Evolutionary conservation across 2,329 filamentous ascomycete species (phyloP).

Genomic region (Trichoderma gracile): DNA sequence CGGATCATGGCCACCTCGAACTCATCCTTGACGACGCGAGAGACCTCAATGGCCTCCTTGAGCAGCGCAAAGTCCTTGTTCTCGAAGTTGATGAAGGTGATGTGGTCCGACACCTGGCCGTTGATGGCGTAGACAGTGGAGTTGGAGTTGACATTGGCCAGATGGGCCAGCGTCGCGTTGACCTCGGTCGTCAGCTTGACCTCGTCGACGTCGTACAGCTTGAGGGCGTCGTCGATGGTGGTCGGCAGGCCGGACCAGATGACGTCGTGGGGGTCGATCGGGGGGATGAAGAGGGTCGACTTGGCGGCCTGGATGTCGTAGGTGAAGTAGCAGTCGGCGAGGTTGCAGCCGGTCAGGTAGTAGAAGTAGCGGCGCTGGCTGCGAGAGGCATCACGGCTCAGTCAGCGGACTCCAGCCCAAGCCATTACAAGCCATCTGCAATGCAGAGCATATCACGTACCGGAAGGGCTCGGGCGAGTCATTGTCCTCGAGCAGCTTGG

Average conservation of each 20-base stretch:
- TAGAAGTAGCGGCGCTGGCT: conserved; percentile 92
- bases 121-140: conserved; percentile 72
- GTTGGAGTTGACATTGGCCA: conserved; percentile 43
- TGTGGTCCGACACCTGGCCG: conserved; percentile 70
- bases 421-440: no score
- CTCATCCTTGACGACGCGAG: conserved; percentile 70
- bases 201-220: conserved; percentile 78
- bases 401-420: neutral
- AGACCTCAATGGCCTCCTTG: conserved; percentile 66
- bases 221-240: conserved; percentile 70
- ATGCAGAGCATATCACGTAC: conserved; percentile 43
- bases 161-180: conserved; percentile 66
- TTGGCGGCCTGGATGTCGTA: conserved; percentile 76
- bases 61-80: conserved; percentile 59
- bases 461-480: conserved; percentile 81
- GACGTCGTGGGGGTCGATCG: conserved; percentile 81
- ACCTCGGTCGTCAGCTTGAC: conserved; percentile 73
- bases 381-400: neutral
- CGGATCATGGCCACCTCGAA: conserved; percentile 73
- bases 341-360: conserved; percentile 83
- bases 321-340: conserved; percentile 76
- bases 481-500: conserved; percentile 82
- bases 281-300: conserved; percentile 87
- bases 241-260: conserved; percentile 92
- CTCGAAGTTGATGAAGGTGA: conserved; percentile 71